Base-by-base conservation (phyloP, 176 grass and related monocot genomes). In the Typha latifolia region DNA sequence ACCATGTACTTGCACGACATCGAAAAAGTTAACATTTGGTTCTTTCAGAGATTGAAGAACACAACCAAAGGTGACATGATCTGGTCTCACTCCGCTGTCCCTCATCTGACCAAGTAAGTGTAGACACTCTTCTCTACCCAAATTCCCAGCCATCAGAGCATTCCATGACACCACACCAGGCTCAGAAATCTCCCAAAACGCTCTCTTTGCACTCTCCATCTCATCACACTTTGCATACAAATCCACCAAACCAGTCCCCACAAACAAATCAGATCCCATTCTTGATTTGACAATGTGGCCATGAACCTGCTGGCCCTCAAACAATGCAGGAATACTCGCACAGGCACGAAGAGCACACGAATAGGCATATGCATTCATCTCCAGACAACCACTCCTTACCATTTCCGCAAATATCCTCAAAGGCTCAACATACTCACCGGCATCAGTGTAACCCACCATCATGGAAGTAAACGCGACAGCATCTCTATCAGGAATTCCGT, bases 81-180 rank as follows among this genome's bases (percentile, higher is more conserved):
- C 67, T 22, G 80, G 80, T 49, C 32, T 37, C 14, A 68, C 1
- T 23, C 63, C 80, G n/a, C 61, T 63, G 20, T 71, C 67, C 34
- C 63, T 57, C 74, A 83, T 83, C 12, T 4, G 50, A 47, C 51
- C 13, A 64, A 83, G 18, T 68, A 83, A 68, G 15, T 56, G 47
- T 6, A 78, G 43, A 15, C 14, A 64, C 64, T 78, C 74, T 4
- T 70, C 47, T 67, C 51, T 62, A 23, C 50, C 66, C 26, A 78
- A 68, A 32, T 69, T 63, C 47, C 74, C 74, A 47, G 69, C n/a
- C 51, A 83, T 56, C 12, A 83, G 23, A 34, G 62, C 68, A 53
- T 83, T 83, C 74, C 80, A 83, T 27, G 80, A 83, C 74, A 83
- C 68, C 20, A 78, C 74, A 69, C 52, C 78, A 23, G 81, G 81